Evolutionary conservation across 176 grass and related monocot genomes (phyloP), one percentile per base, ranked within the genome.

Genomic region (Musa acuminata): DNA sequence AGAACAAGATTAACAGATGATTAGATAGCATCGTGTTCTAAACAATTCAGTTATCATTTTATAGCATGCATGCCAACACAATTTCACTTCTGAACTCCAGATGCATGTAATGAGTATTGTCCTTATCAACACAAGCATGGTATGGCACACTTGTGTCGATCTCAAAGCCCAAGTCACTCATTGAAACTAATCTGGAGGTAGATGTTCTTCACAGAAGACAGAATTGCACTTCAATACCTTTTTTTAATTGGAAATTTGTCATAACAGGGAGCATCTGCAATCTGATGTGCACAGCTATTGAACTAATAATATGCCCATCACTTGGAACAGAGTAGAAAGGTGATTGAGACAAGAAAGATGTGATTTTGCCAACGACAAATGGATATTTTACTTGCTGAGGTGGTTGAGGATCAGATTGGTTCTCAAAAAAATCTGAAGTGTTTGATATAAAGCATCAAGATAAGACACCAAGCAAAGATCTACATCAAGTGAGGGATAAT

Each of bases 301-400:
- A 57, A 57, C 55, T 19, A 13, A 58, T 12, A 2, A 72, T 60
- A 80, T 43, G 35, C 35, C 35, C 35, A 6, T 43, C 4, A 43
- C 35, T 43, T 43, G 35, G 35, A 43, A 43, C 35, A 43, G 35
- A 43, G 35, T 43, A 43, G 35, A 43, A 43, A 6, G 35, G 35
- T 43, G 35, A 43, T 43, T 0, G 35, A 43, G 35, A 43, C 35
- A 43, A n/a, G 19, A 24, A 76, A 69, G 13, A 25, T 17, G 62
- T 14, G 67, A 68, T 72, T 77, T 7, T 70, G 11, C 66, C 54
- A 8, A 54, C 9, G 2, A 29, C 13, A 71, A 82, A 9, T 57
- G 8, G 75, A 82, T 8, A 54, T 35, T 65, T 76, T 50, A 22
- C 6, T 52, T 57, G 35, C 64, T 72, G 68, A 9, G 52, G 66